These are phyloP conservation scores for Mortierella hygrophila DNA, from an alignment of 192 early-diverging fungal species.

Conservation along the genomic window DNA sequence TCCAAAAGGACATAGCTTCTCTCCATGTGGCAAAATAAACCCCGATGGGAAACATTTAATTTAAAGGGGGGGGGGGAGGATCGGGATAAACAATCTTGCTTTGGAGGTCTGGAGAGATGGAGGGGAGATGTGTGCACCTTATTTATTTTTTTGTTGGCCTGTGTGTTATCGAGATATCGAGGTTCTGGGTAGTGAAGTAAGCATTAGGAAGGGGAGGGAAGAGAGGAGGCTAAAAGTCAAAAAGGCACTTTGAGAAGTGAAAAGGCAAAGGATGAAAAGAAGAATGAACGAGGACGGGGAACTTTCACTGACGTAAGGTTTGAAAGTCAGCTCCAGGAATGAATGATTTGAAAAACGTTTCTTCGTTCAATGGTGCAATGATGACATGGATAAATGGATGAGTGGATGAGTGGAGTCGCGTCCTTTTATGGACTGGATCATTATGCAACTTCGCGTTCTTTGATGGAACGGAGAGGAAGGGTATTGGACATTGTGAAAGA, in stretches of 20 bases:
- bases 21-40: too few relatives aligned
- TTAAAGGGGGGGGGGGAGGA: too few relatives aligned
- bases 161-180: constrained; percentile 3
- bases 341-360: too few relatives aligned
- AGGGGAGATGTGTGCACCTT: too few relatives aligned
- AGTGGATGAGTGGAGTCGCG: neutral
- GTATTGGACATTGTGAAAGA: too few relatives aligned
- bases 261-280: neutral
- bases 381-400: neutral
- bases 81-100: too few relatives aligned
- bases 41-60: too few relatives aligned
- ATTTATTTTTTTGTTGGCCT: neutral
- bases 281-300: neutral
- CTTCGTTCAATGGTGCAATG: neutral
- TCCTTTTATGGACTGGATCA: neutral
- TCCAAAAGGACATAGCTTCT: neutral
- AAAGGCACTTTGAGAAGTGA: neutral
- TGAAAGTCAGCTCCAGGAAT: constrained; percentile 1
- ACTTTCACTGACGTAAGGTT: neutral
- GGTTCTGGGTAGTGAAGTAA: neutral
- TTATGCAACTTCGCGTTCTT: too few relatives aligned
- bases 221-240: constrained; percentile 1
- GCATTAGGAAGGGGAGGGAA: neutral
- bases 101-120: too few relatives aligned
- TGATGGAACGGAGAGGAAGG: too few relatives aligned